Percentiles rank a stretch among this genome's conserved stretches.
These are phyloP conservation scores for Suillus sp. DNA, from an alignment of 768 basidiomycete species.

Conservation along the genomic window DNA sequence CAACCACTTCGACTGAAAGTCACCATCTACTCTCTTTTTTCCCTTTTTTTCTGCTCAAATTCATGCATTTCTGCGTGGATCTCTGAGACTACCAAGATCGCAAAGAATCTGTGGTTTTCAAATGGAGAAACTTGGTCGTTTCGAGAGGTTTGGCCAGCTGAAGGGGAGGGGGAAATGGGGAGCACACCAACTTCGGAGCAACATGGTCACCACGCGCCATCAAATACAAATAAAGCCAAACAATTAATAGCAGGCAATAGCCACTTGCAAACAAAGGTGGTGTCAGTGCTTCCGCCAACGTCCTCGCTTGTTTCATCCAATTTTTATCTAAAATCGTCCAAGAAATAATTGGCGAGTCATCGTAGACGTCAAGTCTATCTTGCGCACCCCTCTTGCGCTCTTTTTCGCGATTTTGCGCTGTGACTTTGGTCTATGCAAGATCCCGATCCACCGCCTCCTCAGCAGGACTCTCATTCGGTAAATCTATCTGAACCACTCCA, in stretches of 20 bases:
- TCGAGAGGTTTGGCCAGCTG: conserved; percentile 20
- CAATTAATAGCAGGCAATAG: conserved; percentile 29
- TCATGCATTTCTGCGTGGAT: neutral
- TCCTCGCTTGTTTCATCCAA: conserved; percentile 4
- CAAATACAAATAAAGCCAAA: conserved; percentile 32
- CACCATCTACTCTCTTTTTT: conserved; percentile 12
- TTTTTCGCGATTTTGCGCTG: conserved; percentile 9
- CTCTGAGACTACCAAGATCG: conserved; percentile 7
- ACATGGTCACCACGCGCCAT: conserved; percentile 18
- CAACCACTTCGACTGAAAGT: conserved; percentile 15
- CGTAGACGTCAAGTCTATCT: neutral
- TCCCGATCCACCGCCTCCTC: conserved; percentile 10
- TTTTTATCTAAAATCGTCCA: neutral
- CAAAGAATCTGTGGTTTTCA: neutral
- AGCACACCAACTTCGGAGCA: conserved; percentile 29
- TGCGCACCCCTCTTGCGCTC: neutral
- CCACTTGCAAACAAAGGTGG: conserved; percentile 37
- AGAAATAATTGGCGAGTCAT: neutral
- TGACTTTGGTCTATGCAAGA: conserved; percentile 16
- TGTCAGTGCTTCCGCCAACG: conserved; percentile 25
- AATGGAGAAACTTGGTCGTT: neutral
- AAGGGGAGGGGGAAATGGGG: conserved; percentile 25
- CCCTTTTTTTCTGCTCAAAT: conserved; percentile 12
- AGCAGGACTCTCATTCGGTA: conserved; percentile 3
- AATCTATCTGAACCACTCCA: conserved; percentile 4